A percentile compares a stretch with the other conserved stretches of the same genome.
phyloP scores from a whole-genome alignment of 2,329 filamentous ascomycete species.

The Aphanocladium album region DNA sequence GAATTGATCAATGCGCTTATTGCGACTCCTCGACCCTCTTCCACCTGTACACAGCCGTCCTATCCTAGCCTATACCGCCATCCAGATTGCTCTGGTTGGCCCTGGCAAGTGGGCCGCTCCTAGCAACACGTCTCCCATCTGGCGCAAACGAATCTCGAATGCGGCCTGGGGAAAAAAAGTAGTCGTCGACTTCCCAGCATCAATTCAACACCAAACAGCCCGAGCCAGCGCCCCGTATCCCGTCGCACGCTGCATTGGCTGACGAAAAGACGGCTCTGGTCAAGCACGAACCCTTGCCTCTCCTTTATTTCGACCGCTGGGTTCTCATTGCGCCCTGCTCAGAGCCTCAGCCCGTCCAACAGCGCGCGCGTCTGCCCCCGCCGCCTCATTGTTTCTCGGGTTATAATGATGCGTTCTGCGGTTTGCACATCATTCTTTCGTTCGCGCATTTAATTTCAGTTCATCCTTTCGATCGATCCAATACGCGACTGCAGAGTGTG shows the following conservation, averaged over 20 bases:
- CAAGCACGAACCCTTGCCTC: neutral
- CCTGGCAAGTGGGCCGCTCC: constrained; percentile 11
- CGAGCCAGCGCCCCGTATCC: neutral
- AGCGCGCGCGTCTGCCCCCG: constrained; percentile 2
- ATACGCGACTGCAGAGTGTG: neutral
- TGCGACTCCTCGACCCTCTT: neutral
- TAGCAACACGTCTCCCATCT: constrained; percentile 14
- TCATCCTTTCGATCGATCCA: neutral
- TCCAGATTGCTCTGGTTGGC: constrained; percentile 2
- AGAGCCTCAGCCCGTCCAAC: constrained; percentile 4
- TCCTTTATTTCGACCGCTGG: neutral
- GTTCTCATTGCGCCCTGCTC: neutral
- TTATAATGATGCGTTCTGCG: constrained; percentile 8
- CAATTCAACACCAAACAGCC: constrained; percentile 7
- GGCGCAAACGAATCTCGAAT: constrained; percentile 11
- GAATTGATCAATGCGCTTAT: neutral
- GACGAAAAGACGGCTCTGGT: neutral
- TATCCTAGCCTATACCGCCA: neutral
- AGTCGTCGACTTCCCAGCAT: constrained; percentile 8
- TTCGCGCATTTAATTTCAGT: constrained; percentile 5
- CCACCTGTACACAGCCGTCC: neutral
- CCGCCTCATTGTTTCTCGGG: neutral
- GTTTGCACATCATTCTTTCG: neutral
- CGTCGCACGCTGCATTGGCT: constrained; percentile 1
- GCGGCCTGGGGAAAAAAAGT: constrained; percentile 12